Evolutionary conservation across 139 green algal genomes (phyloP).

Genomic region (Tetradesmus lagerheimii): DNA sequence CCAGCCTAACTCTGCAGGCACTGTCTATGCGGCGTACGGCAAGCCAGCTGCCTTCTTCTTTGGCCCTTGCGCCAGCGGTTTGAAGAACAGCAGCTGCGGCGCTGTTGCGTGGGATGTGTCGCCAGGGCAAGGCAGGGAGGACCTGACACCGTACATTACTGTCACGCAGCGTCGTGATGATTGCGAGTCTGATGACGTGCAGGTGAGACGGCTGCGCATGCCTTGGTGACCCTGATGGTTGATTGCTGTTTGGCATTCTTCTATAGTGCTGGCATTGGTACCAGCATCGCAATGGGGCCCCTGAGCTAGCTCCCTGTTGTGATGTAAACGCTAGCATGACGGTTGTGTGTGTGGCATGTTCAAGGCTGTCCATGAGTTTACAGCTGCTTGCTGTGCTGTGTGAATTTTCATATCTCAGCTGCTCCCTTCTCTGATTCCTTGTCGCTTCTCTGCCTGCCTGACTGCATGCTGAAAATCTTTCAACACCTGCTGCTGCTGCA

Average conservation of each 20-base stretch:
- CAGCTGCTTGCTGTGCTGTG: too few species aligned
- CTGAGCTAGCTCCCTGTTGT: too few species aligned
- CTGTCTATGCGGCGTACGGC: slow-evolving; percentile 34
- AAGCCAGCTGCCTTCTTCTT: slow-evolving; percentile 14
- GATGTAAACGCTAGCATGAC: too few species aligned
- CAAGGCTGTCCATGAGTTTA: too few species aligned
- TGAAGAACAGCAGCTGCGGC: background rate
- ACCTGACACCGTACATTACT: slow-evolving; percentile 4
- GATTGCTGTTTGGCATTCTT: too few species aligned
- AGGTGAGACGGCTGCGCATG: too few species aligned
- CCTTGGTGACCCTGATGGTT: too few species aligned
- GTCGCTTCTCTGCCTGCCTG: background rate
- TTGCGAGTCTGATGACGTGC: background rate
- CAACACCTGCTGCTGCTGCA: background rate
- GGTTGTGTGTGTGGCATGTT: too few species aligned
- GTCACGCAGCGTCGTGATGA: slow-evolving; percentile 1
- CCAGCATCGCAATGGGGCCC: too few species aligned
- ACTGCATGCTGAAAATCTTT: background rate
- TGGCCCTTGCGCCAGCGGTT: background rate
- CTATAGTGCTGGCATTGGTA: too few species aligned
- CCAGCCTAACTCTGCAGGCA: background rate
- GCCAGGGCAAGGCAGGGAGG: background rate
- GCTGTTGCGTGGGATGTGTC: slow-evolving; percentile 38
- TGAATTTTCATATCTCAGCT: too few species aligned
- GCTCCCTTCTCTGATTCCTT: background rate